Evolutionary conservation across 257 asterid genomes (phyloP), one percentile per base, ranked within the genome.

Genomic region (Fraxinus quadrangulata): DNA sequence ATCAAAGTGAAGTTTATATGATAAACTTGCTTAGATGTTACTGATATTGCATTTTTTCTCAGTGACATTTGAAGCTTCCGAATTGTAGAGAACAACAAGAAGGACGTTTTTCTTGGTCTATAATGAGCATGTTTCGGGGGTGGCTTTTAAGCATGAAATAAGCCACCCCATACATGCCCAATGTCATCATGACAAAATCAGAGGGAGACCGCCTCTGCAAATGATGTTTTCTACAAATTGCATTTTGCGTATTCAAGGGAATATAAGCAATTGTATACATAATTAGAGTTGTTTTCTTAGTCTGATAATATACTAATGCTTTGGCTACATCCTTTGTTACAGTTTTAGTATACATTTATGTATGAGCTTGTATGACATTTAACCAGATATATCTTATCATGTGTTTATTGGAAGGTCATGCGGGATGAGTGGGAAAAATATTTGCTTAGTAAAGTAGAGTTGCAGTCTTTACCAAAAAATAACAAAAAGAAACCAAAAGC

Each of bases 371-470:
- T 65, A 61, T 33, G 75, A 68, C n/a, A 17, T 76, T 67, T 84
- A 13, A 68, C 65, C 74, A 59, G 65, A 61, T 79, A 71, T 47
- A 49, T 77, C 33, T 78, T 36, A n/a, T 31, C 68, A 37, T 70
- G 67, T 78, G 79, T 28, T 66, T 26, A 19, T 33, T 77, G 59
- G 82, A 84, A 95, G 99, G 99, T 93, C 73, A 91, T 95, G 97
- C 84, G 42, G 71, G 92, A 88, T 81, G 97, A 95, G 85, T 95
- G 99, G 99, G 92, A 89, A 77, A 93, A 93, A 68, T 95, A 93
- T 87, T 86, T 95, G 89, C 89, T 88, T 65, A 92, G 99, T 87
- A 95, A 95, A 88, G 96, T 95, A 77, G 93, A 95, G 88, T 84
- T 95, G 86, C 93, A 90, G 74, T 88, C 97, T 75, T 85, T 95